A percentile compares a stretch with the other conserved stretches of the same genome.
phyloP scores from a whole-genome alignment of 2,329 filamentous ascomycete genomes.

The Microdochium paspali region DNA sequence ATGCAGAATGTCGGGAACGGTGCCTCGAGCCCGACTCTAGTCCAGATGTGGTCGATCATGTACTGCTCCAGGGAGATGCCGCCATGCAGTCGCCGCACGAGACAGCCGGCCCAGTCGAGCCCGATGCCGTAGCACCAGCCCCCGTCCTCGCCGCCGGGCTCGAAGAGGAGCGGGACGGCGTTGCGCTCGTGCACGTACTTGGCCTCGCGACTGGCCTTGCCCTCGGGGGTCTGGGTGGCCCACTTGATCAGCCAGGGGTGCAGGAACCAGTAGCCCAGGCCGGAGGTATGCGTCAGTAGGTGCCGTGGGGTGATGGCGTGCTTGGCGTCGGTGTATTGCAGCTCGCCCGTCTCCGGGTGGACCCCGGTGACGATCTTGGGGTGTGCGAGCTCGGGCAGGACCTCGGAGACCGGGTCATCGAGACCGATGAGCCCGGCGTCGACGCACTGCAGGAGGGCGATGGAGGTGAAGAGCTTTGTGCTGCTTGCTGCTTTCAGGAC shows the following conservation, averaged over 20 bases:
- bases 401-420: conserved; percentile 5
- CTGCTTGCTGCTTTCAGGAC: conserved; percentile 4
- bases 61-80: conserved; percentile 11
- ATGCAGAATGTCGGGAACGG: conserved; percentile 12
- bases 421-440: conserved; percentile 6
- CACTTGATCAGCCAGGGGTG: conserved; percentile 6
- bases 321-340: neutral
- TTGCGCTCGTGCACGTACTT: conserved; percentile 14
- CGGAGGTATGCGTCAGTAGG: conserved; percentile 36
- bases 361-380: neutral
- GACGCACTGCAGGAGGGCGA: conserved; percentile 8
- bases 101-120: conserved; percentile 29
- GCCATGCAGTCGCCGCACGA: conserved; percentile 18
- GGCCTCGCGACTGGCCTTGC: neutral
- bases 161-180: conserved; percentile 27
- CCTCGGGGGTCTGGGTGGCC: conserved; percentile 2
- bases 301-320: conserved; percentile 32
- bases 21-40: conserved; percentile 8
- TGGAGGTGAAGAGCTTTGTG: conserved; percentile 8
- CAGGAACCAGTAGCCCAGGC: conserved; percentile 28
- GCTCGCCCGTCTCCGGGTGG: neutral
- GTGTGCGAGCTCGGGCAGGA: conserved; percentile 5
- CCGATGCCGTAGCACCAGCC: conserved; percentile 29
- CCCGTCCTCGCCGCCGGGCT: conserved; percentile 24
- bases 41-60: conserved; percentile 12